phyloP scores from a whole-genome alignment of 2,329 filamentous ascomycete genomes.

The Colletotrichum endophyticum region DNA sequence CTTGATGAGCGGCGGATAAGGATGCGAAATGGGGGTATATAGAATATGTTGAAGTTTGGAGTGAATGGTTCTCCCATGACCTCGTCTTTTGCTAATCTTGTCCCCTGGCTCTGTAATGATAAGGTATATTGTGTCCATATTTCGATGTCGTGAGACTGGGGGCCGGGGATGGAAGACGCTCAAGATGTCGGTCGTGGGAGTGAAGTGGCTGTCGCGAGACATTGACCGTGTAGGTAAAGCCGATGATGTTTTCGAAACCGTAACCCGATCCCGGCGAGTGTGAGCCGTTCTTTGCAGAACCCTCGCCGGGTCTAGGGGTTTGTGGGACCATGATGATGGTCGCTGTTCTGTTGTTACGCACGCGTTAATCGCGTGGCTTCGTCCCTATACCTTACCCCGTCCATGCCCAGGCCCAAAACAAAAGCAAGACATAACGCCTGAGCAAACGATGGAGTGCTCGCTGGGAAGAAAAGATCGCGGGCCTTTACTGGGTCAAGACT shows the following conservation, averaged over 20 bases:
- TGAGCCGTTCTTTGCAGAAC: slow-evolving; percentile 17
- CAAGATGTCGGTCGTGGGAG: neutral
- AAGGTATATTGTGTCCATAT: slow-evolving; percentile 3
- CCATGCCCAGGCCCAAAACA: neutral
- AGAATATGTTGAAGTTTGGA: neutral
- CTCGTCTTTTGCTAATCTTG: neutral
- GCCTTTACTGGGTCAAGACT: slow-evolving; percentile 33
- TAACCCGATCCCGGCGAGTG: slow-evolving; percentile 8
- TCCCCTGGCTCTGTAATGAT: slow-evolving; percentile 1
- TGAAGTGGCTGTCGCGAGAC: slow-evolving; percentile 17
- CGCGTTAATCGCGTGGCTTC: neutral
- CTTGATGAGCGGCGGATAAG: slow-evolving; percentile 18
- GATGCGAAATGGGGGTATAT: slow-evolving; percentile 20
- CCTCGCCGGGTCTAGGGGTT: slow-evolving; percentile 15
- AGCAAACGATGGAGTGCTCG: neutral
- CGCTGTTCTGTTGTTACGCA: slow-evolving; percentile 2
- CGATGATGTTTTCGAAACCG: slow-evolving; percentile 1
- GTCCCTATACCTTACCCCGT: neutral
- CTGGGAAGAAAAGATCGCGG: neutral
- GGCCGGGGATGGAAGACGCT: neutral
- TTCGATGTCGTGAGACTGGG: slow-evolving; percentile 5
- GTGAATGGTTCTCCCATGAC: neutral
- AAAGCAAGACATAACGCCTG: slow-evolving; percentile 5
- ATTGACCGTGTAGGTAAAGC: slow-evolving; percentile 9
- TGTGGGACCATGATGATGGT: slow-evolving; percentile 3